Evolutionary conservation across 2,329 filamentous ascomycete species (phyloP).

Genomic region (Pseudophaeomoniella oleicola): DNA sequence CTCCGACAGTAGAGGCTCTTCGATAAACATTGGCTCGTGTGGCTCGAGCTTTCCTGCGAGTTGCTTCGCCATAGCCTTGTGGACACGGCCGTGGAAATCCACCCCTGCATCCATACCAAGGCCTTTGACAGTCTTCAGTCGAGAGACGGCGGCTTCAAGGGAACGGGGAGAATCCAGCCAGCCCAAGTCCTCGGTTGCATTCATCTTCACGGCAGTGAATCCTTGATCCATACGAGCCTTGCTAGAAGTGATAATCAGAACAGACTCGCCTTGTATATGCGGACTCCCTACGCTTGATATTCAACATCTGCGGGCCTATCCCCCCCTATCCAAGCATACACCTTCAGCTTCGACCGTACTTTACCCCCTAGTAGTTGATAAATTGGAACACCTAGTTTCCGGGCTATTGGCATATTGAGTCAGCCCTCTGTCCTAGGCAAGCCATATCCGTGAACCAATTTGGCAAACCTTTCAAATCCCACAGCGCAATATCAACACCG

Average conservation of each 20-base stretch:
- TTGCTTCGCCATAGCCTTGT: constrained; percentile 63
- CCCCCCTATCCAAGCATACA: constrained; percentile 64
- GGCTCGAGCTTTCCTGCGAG: constrained; percentile 50
- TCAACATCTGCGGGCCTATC: constrained; percentile 52
- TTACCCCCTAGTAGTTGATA: constrained; percentile 64
- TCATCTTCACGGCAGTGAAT: constrained; percentile 49
- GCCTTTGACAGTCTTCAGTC: constrained; percentile 53
- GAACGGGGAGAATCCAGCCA: constrained; percentile 59
- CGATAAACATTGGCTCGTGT: constrained; percentile 53
- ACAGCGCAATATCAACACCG: constrained; percentile 66
- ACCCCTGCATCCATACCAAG: constrained; percentile 59
- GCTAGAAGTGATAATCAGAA: constrained; percentile 21
- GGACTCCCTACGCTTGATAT: constrained; percentile 37
- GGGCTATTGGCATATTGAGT: constrained; percentile 21
- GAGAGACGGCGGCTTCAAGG: constrained; percentile 49
- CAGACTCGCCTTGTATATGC: too few species aligned
- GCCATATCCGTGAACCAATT: not conserved
- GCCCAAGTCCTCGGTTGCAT: constrained; percentile 55
- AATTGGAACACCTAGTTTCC: constrained; percentile 50
- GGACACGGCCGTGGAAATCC: constrained; percentile 63
- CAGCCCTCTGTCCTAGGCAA: constrained; percentile 10
- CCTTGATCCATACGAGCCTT: constrained; percentile 25
- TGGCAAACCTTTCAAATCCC: constrained; percentile 58
- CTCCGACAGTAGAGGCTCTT: constrained; percentile 55
- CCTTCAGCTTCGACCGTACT: constrained; percentile 49